These are phyloP conservation scores for Camellia lanceoleosa DNA, from an alignment of 148 eudicot species.

Conservation along the genomic window DNA sequence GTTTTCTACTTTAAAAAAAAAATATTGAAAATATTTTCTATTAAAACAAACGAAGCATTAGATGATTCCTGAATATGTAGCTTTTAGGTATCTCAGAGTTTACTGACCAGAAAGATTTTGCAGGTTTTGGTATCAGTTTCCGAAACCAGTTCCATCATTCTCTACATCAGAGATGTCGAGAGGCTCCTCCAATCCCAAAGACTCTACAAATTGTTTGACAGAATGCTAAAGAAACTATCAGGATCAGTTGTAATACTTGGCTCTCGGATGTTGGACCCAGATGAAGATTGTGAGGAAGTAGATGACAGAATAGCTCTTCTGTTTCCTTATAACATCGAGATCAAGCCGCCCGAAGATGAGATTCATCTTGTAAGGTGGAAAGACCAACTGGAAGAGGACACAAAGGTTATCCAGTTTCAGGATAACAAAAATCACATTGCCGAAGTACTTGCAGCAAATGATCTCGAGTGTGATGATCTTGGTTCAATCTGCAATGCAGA, in stretches of 20 bases:
- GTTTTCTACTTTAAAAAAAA: no score
- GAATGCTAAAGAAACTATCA: slow-evolving; percentile 52
- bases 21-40: no score
- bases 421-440: slow-evolving; percentile 86
- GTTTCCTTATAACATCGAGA: slow-evolving; percentile 75
- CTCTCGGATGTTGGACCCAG: slow-evolving; percentile 53
- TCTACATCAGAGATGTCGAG: slow-evolving; percentile 79
- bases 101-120: slow-evolving; percentile 10
- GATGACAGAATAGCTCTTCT: slow-evolving; percentile 51
- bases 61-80: not conserved
- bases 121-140: slow-evolving; percentile 68
- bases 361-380: slow-evolving; percentile 67
- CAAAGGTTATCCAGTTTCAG: slow-evolving; percentile 68
- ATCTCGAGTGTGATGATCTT: slow-evolving; percentile 81
- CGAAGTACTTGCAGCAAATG: slow-evolving; percentile 82
- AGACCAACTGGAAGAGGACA: slow-evolving; percentile 73
- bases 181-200: slow-evolving; percentile 58
- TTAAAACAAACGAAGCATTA: not conserved
- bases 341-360: slow-evolving; percentile 84
- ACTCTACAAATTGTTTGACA: slow-evolving; percentile 56
- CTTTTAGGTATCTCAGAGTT: not conserved
- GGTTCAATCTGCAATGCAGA: slow-evolving; percentile 69
- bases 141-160: slow-evolving; percentile 54
- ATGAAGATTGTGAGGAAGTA: slow-evolving; percentile 42
- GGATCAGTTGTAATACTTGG: slow-evolving; percentile 80